phyloP scores from a whole-genome alignment of 345 rosid genomes.

The Brassica juncea region DNA sequence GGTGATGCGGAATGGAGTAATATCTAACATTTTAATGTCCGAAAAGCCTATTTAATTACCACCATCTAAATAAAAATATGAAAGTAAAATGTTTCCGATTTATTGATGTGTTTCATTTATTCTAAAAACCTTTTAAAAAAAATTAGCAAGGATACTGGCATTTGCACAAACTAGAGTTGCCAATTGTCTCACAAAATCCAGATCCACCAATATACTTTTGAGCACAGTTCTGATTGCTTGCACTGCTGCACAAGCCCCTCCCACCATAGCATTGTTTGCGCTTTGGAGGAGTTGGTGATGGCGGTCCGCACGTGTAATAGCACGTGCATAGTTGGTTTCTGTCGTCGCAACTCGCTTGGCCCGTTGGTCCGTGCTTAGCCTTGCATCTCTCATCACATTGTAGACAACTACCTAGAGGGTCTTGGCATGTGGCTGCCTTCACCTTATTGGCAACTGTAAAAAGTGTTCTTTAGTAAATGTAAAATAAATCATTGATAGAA shows the following conservation, averaged over 20 bases:
- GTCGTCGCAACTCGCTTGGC: not conserved
- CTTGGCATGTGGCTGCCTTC: slow-evolving; percentile 1
- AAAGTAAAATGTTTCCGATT: not conserved
- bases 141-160: not conserved
- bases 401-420: not conserved
- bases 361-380: slow-evolving; percentile 7
- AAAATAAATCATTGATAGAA: not conserved
- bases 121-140: not conserved
- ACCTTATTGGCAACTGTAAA: not conserved
- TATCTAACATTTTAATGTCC: not conserved
- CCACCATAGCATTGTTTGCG: slow-evolving; percentile 11
- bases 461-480: not conserved
- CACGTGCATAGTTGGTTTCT: not conserved
- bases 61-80: not conserved
- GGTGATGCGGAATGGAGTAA: not conserved
- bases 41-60: not conserved
- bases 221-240: slow-evolving; percentile 15
- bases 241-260: not conserved
- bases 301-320: slow-evolving; percentile 4
- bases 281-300: not conserved
- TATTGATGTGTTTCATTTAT: not conserved
- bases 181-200: slow-evolving; percentile 25
- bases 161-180: not conserved
- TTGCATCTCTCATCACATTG: slow-evolving; percentile 28
- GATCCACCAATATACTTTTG: slow-evolving; percentile 7